phyloP scores from a whole-genome alignment of 2,329 filamentous ascomycete species.

The Colletotrichum acutatum region DNA sequence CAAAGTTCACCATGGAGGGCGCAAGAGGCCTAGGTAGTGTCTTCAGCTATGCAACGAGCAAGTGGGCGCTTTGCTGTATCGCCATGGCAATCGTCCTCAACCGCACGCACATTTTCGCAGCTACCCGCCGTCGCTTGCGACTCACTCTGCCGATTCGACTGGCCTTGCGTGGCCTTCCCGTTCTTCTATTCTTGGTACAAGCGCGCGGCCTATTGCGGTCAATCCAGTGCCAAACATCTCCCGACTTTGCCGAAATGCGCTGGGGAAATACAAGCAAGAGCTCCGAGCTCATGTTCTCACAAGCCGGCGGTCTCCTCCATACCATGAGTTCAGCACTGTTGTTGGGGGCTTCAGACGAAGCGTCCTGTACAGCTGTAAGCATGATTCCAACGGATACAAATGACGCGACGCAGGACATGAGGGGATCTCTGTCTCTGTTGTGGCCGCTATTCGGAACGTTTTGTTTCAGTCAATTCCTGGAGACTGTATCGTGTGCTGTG shows the following conservation, averaged over 20 bases:
- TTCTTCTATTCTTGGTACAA: constrained; percentile 76
- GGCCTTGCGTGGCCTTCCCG: constrained; percentile 75
- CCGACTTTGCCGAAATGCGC: constrained; percentile 74
- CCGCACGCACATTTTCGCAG: constrained; percentile 92
- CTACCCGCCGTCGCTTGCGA: constrained; percentile 82
- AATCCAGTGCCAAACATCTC: constrained; percentile 90
- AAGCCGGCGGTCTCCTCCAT: constrained; percentile 77
- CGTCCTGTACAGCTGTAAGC: constrained; percentile 78
- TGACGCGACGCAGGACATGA: constrained; percentile 64
- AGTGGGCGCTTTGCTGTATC: constrained; percentile 91
- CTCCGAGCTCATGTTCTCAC: constrained; percentile 76
- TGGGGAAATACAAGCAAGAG: constrained; percentile 75
- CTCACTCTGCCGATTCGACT: constrained; percentile 80
- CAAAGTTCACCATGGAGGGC: constrained; percentile 66
- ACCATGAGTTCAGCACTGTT: constrained; percentile 77
- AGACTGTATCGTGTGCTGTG: constrained; percentile 87
- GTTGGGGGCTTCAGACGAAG: constrained; percentile 77
- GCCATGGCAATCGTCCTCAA: constrained; percentile 89
- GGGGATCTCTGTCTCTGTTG: constrained; percentile 80
- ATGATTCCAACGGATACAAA: constrained; percentile 73
- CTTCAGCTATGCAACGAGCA: constrained; percentile 89
- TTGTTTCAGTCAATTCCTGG: constrained; percentile 84
- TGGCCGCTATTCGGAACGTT: constrained; percentile 81
- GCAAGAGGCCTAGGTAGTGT: constrained; percentile 82
- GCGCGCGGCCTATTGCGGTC: constrained; percentile 79